A percentile compares a stretch with the other conserved stretches of the same genome.
Conservation (phyloP, 2,329 filamentous ascomycete genomes). For the Pestalotiopsis sp. region DNA sequence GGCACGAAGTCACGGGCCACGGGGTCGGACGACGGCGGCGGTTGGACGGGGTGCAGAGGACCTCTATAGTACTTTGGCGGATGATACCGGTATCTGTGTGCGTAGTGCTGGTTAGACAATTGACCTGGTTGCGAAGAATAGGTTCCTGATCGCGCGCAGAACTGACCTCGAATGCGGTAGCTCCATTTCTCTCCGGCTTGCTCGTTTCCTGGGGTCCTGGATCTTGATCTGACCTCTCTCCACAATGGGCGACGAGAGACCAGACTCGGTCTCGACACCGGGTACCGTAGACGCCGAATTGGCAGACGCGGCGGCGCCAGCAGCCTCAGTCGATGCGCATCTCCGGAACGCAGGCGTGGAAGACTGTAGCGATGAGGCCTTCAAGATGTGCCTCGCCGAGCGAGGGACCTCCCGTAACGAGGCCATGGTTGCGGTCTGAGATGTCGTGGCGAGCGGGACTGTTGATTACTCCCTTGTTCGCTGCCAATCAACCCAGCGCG, state of each 20-base stretch:
- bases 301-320: slow-evolving; percentile 25
- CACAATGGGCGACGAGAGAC: slow-evolving; percentile 43
- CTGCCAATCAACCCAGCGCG: background rate
- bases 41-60: slow-evolving; percentile 89
- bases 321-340: slow-evolving; percentile 50
- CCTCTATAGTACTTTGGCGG: slow-evolving; percentile 94
- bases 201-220: slow-evolving; percentile 49
- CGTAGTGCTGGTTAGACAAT: background rate
- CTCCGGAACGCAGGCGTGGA: slow-evolving; percentile 31
- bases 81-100: slow-evolving; percentile 84
- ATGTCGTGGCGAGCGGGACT: background rate
- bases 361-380: slow-evolving; percentile 23
- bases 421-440: background rate
- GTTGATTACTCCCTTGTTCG: background rate
- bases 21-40: slow-evolving; percentile 83
- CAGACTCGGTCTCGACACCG: slow-evolving; percentile 55
- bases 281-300: slow-evolving; percentile 33
- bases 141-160: background rate
- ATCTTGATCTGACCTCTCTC: slow-evolving; percentile 40
- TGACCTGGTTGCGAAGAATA: background rate
- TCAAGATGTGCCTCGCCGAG: slow-evolving; percentile 27
- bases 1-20: slow-evolving; percentile 86
- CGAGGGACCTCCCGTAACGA: slow-evolving; percentile 31
- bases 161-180: slow-evolving; percentile 28
- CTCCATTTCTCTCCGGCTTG: slow-evolving; percentile 30